Evolutionary conservation across 768 basidiomycete genomes (phyloP), one percentile per base, ranked within the genome.

Genomic region (Agrocybe pediades): DNA sequence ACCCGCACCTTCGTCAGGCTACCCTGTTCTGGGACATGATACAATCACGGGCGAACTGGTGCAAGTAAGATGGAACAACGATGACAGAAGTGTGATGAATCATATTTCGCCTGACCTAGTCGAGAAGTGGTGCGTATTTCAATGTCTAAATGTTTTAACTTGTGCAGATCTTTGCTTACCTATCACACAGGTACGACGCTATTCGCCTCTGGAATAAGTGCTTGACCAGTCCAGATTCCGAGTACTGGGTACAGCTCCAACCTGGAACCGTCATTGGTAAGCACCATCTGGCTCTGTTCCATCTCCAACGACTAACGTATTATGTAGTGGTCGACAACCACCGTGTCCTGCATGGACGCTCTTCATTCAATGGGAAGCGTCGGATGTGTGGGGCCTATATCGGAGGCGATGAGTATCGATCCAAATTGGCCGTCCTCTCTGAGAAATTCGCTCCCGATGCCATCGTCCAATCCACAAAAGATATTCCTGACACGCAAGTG

Each of bases 341-440:
- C 70, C 84, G 96, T 19, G 92, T 98, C 11, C 75, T 98, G 45
- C 96, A 98, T 61, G 96, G 96, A 11, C 86, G 96, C n/a, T 92
- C 94, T 0, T 82, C 86, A 1, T 98, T 97, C 65, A 79, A 83
- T 11, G 96, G 96, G 9, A 83, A 84, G 68, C 83, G 96, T 2
- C 82, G 91, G 1, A 92, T 99, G 85, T 98, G 96, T 64, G 96
- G 96, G 2, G 97, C 96, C 0, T 99, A 99, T 67, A 82, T 98
- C 53, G 91, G 92, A 0, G 75, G 82, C 11, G 96, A 99, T 67
- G 97, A 99, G 66, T 98, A 87, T 67, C 79, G 80, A 33, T 95
- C 93, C 0, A 87, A 87, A 59, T 74, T 96, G 9, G 77, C 81
- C 1, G 86, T 89, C 11, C 73, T 92, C 6, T 71, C 65, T 27